Percentiles rank a stretch among this genome's conserved stretches.
These are phyloP conservation scores for Gymnopilus junonius DNA, from an alignment of 768 basidiomycete genomes.

Conservation along the genomic window DNA sequence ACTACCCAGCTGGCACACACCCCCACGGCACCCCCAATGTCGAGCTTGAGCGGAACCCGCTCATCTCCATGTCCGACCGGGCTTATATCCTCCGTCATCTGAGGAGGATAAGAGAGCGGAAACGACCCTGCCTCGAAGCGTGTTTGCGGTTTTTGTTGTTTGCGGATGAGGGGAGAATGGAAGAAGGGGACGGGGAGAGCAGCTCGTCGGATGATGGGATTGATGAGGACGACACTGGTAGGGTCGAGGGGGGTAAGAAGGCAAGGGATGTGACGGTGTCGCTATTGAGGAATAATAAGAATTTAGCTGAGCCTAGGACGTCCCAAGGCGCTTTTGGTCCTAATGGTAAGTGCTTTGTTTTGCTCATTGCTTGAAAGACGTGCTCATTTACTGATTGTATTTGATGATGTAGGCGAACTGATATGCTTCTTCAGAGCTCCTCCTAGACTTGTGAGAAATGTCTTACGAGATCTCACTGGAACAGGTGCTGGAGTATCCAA, in stretches of 20 bases:
- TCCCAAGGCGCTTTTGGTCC: slow-evolving; percentile 91
- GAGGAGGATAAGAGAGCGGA: slow-evolving; percentile 67
- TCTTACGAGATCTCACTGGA: slow-evolving; percentile 51
- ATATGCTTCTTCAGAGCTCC: slow-evolving; percentile 86
- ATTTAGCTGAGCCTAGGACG: slow-evolving; percentile 81
- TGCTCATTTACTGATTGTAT: no score
- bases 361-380: neutral
- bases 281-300: slow-evolving; percentile 68
- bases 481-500: slow-evolving; percentile 38
- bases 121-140: slow-evolving; percentile 83
- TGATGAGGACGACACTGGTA: slow-evolving; percentile 43
- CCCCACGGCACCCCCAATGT: slow-evolving; percentile 74
- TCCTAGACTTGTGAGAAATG: slow-evolving; percentile 69
- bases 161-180: slow-evolving; percentile 59
- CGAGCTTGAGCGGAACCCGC: slow-evolving; percentile 82
- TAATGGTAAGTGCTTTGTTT: slow-evolving; percentile 63
- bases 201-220: slow-evolving; percentile 67
- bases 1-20: slow-evolving; percentile 68
- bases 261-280: slow-evolving; percentile 56
- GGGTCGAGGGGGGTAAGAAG: slow-evolving; percentile 39
- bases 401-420: slow-evolving; percentile 65
- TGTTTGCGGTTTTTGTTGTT: slow-evolving; percentile 85
- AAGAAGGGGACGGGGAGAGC: slow-evolving; percentile 51
- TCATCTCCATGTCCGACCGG: slow-evolving; percentile 78
- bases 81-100: slow-evolving; percentile 81